A percentile compares a stretch with the other conserved stretches of the same genome.
phyloP scores from a whole-genome alignment of 176 grass and related monocot species.

The Triticum timopheevii region DNA sequence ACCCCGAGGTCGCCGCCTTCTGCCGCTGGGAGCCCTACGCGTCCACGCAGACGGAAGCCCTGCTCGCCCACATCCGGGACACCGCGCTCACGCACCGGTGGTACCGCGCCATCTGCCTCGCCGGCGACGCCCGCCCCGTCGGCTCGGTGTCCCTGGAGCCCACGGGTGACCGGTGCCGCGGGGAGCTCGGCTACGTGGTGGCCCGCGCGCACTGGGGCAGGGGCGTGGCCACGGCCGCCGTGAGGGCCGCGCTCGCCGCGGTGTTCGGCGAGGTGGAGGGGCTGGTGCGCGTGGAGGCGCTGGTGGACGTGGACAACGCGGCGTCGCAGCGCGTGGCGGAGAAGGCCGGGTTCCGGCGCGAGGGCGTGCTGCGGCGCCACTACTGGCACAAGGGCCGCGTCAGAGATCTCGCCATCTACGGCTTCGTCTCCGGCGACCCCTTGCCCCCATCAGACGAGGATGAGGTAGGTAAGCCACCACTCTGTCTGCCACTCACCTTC shows the following conservation, averaged over 20 bases:
- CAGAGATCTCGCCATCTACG: constrained; percentile 62
- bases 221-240: constrained; percentile 61
- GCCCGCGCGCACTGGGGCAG: constrained; percentile 63
- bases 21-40: constrained; percentile 61
- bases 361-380: constrained; percentile 61
- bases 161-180: constrained; percentile 38
- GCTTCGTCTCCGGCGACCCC: constrained; percentile 48
- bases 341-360: constrained; percentile 70
- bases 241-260: constrained; percentile 26
- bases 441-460: not conserved
- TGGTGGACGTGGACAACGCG: constrained; percentile 71
- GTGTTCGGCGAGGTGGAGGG: constrained; percentile 43
- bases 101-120: constrained; percentile 60
- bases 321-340: constrained; percentile 69
- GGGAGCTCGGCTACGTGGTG: constrained; percentile 74
- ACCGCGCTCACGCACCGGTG: constrained; percentile 53
- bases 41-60: constrained; percentile 28
- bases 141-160: constrained; percentile 52
- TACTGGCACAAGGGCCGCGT: constrained; percentile 56
- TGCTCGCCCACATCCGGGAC: constrained; percentile 48
- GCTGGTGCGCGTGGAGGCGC: constrained; percentile 60
- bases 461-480: not conserved
- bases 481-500: too few species aligned
- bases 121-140: constrained; percentile 31
- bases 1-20: constrained; percentile 49